Percentiles rank a stretch among this genome's conserved stretches.
These are phyloP conservation scores for Irpex sp. DNA, from an alignment of 1,284 basidiomycete species.

Conservation along the genomic window DNA sequence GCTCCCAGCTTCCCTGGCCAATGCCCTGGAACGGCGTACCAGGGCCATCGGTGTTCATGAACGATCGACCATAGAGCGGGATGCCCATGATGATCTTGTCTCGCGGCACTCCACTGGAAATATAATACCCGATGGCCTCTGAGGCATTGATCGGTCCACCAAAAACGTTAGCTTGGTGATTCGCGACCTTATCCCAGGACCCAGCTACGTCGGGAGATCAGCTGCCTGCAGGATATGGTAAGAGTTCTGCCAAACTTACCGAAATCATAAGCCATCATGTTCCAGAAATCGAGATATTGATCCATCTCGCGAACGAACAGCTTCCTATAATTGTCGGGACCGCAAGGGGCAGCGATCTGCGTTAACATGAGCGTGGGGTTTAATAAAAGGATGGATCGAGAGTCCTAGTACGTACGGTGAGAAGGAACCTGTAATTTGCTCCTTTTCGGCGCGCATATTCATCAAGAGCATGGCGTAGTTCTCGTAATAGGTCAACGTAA, in stretches of 20 bases:
- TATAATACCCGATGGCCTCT: conserved; percentile 75
- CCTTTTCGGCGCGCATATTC: conserved; percentile 58
- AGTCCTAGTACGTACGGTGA: conserved; percentile 54
- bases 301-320: conserved; percentile 86
- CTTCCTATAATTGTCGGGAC: conserved; percentile 80
- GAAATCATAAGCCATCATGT: conserved; percentile 92
- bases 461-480: conserved; percentile 69
- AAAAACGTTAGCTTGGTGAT: conserved; percentile 89
- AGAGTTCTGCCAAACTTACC: conserved; percentile 38
- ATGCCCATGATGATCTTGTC: conserved; percentile 87
- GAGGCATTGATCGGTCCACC: conserved; percentile 63
- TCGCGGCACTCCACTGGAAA: conserved; percentile 64
- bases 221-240: conserved; percentile 12
- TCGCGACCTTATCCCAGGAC: conserved; percentile 76
- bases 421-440: conserved; percentile 60
- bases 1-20: conserved; percentile 74
- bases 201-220: conserved; percentile 50
- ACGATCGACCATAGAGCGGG: conserved; percentile 90
- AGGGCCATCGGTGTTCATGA: conserved; percentile 82
- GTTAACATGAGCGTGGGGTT: conserved; percentile 8
- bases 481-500: conserved; percentile 68
- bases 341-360: conserved; percentile 90
- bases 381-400: neutral
- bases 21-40: conserved; percentile 76
- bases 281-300: conserved; percentile 89